Evolutionary conservation across 768 basidiomycete genomes (phyloP).

Genomic region (Lepiota brunneoincarnata): DNA sequence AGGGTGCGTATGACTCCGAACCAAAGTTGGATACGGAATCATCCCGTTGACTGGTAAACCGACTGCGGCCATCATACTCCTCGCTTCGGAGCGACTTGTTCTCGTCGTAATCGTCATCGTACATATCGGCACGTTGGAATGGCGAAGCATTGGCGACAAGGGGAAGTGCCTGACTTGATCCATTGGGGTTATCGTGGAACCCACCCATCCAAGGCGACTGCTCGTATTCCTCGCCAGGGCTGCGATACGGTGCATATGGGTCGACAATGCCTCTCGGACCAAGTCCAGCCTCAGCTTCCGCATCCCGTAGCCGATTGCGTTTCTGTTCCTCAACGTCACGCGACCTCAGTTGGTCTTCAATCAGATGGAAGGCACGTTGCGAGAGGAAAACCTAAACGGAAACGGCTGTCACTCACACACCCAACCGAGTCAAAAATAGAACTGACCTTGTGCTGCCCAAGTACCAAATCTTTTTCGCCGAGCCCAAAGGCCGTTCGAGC

Average conservation of each 20-base stretch:
- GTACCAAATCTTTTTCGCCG: slow-evolving; percentile 68
- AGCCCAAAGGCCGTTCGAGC: slow-evolving; percentile 54
- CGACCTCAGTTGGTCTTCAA: slow-evolving; percentile 85
- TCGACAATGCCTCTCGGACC: slow-evolving; percentile 55
- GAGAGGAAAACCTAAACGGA: slow-evolving; percentile 77
- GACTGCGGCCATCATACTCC: slow-evolving; percentile 78
- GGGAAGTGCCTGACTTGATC: slow-evolving; percentile 74
- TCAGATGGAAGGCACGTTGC: slow-evolving; percentile 77
- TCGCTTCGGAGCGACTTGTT: slow-evolving; percentile 70
- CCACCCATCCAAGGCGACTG: slow-evolving; percentile 29
- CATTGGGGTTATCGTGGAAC: slow-evolving; percentile 48
- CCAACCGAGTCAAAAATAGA: not conserved
- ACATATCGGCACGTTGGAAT: slow-evolving; percentile 73
- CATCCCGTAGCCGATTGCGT: slow-evolving; percentile 73
- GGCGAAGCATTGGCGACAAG: slow-evolving; percentile 82
- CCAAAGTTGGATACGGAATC: slow-evolving; percentile 82
- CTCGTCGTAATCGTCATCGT: slow-evolving; percentile 80
- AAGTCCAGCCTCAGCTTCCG: slow-evolving; percentile 69
- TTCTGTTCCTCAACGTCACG: slow-evolving; percentile 86
- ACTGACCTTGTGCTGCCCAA: slow-evolving; percentile 82
- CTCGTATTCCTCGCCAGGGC: slow-evolving; percentile 46
- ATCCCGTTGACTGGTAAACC: slow-evolving; percentile 74
- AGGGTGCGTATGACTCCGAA: slow-evolving; percentile 91
- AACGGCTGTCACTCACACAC: slow-evolving; percentile 1
- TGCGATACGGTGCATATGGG: slow-evolving; percentile 76